Conservation (phyloP, 352 stramenopile species). For the Hyaloperonospora brassicae region DNA sequence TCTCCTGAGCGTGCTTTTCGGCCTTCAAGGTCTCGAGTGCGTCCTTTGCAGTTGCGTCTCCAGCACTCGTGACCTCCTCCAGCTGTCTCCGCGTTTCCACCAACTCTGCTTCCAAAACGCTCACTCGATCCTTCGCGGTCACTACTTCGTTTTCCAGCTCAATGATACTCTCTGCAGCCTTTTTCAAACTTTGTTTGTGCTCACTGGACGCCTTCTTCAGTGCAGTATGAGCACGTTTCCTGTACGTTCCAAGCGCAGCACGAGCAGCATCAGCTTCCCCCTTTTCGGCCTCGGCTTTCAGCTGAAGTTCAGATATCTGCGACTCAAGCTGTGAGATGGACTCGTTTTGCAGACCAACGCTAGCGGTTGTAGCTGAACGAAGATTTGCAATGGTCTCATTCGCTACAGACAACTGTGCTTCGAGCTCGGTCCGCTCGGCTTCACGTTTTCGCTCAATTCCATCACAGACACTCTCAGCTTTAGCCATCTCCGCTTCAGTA, state of each 20-base stretch:
- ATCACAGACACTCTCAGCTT: constrained; percentile 14
- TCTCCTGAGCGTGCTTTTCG: constrained; percentile 25
- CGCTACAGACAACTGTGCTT: constrained; percentile 26
- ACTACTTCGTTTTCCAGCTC: constrained; percentile 43
- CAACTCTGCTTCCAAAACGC: constrained; percentile 31
- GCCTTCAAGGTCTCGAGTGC: constrained; percentile 20
- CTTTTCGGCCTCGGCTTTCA: constrained; percentile 40
- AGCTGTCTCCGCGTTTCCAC: constrained; percentile 20
- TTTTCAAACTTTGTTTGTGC: constrained; percentile 51
- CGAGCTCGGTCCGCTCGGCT: constrained; percentile 17
- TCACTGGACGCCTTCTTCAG: constrained; percentile 72
- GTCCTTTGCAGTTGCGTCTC: constrained; percentile 14
- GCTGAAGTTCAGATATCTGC: constrained; percentile 21
- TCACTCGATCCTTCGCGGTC: constrained; percentile 32
- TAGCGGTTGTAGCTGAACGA: constrained; percentile 10
- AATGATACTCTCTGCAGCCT: constrained; percentile 32
- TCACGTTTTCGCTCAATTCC: constrained; percentile 15
- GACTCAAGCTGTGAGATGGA: constrained; percentile 22
- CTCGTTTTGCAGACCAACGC: constrained; percentile 15
- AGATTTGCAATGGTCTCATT: constrained; percentile 33
- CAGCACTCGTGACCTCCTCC: constrained; percentile 18
- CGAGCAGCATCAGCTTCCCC: constrained; percentile 42
- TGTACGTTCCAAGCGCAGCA: constrained; percentile 66
- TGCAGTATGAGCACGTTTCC: constrained; percentile 64
- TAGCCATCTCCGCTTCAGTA: constrained; percentile 12